Conservation (phyloP, 768 basidiomycete genomes). For the Suillus hirtellus region DNA sequence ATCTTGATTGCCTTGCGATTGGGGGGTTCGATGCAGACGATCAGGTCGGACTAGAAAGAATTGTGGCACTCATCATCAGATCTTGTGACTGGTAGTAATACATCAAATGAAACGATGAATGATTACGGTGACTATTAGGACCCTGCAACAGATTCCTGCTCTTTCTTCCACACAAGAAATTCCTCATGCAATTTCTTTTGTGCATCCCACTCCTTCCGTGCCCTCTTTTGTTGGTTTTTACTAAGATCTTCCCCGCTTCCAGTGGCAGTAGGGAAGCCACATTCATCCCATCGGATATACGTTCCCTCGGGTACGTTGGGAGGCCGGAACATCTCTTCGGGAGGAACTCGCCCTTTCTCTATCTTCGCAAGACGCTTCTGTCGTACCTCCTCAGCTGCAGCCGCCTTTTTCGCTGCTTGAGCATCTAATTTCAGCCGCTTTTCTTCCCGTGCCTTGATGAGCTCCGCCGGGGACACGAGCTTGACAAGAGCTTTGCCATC, state of each 20-base stretch:
- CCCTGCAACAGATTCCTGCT: constrained; percentile 13
- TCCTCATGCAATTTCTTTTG: constrained; percentile 85
- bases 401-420: constrained; percentile 80
- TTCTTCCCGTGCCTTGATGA: constrained; percentile 86
- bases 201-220: constrained; percentile 65
- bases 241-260: constrained; percentile 80
- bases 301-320: constrained; percentile 70
- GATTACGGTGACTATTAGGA: not conserved
- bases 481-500: constrained; percentile 97
- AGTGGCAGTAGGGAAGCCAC: constrained; percentile 85
- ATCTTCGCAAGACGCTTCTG: constrained; percentile 73
- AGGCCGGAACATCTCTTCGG: constrained; percentile 81
- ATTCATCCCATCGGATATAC: constrained; percentile 85
- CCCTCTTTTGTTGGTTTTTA: constrained; percentile 78
- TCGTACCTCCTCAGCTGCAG: constrained; percentile 59
- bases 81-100: constrained; percentile 62
- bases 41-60: constrained; percentile 69
- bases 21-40: constrained; percentile 80
- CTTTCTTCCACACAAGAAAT: constrained; percentile 55
- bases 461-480: constrained; percentile 77
- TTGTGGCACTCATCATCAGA: constrained; percentile 62
- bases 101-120: constrained; percentile 16
- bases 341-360: constrained; percentile 79
- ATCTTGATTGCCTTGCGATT: constrained; percentile 79
- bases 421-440: constrained; percentile 75